Percentiles rank a stretch among this genome's conserved stretches.
These are phyloP conservation scores for Cornus suecica DNA, from an alignment of 148 eudicot genomes.

Conservation along the genomic window DNA sequence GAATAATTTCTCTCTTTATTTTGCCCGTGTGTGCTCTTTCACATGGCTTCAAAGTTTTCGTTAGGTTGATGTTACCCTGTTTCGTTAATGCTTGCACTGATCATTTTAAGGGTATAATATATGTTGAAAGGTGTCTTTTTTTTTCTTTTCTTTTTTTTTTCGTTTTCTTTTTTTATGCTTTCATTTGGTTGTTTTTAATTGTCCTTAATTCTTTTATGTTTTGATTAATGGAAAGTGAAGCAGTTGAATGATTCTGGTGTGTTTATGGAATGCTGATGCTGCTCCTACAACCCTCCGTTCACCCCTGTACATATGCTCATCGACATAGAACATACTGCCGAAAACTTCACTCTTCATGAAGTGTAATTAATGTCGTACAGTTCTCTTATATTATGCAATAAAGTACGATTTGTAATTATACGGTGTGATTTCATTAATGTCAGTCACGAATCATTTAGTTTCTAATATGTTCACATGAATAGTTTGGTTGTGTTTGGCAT, in stretches of 20 bases:
- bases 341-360: background rate
- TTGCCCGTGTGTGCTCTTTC: too few relatives aligned
- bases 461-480: background rate
- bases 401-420: too few relatives aligned
- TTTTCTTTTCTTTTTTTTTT: too few relatives aligned
- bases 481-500: background rate
- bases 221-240: constrained; percentile 1
- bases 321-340: background rate
- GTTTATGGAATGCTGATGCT: background rate
- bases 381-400: background rate
- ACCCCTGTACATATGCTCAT: background rate
- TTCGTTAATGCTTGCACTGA: too few relatives aligned
- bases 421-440: background rate
- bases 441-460: background rate
- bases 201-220: background rate
- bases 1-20: too few relatives aligned
- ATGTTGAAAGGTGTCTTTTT: background rate
- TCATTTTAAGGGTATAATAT: too few relatives aligned
- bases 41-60: too few relatives aligned
- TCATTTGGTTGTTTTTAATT: background rate
- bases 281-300: background rate
- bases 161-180: background rate
- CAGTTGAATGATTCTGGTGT: background rate
- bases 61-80: too few relatives aligned
- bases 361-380: background rate